Conservation (phyloP, 352 stramenopile genomes). For the Globisporangium middletonii region DNA sequence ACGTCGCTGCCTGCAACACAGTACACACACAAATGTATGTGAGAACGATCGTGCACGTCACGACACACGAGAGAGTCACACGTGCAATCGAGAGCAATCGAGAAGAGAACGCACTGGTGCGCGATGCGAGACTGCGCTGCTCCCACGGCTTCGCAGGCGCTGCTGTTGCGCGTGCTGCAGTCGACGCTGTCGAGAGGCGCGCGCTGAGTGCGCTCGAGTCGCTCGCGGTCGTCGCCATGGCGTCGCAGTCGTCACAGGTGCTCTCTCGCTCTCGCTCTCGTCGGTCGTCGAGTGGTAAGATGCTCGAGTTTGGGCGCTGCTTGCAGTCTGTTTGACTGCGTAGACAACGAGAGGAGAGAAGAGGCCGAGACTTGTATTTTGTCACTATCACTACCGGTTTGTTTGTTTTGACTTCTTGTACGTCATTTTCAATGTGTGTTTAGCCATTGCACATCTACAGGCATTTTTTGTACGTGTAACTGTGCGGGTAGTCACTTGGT, state of each 20-base stretch:
- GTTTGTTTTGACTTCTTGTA: too few species aligned
- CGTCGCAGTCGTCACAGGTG: background rate
- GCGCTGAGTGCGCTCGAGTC: conserved; percentile 13
- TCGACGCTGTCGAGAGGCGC: conserved; percentile 9
- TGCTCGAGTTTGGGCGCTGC: conserved; percentile 1
- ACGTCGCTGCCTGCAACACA: background rate
- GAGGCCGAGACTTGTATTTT: too few species aligned
- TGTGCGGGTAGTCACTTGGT: background rate
- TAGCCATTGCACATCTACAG: too few species aligned
- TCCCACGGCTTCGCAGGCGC: conserved; percentile 51
- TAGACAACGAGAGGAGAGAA: too few species aligned
- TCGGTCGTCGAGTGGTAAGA: conserved; percentile 2
- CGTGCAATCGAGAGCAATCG: background rate
- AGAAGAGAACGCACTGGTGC: conserved; percentile 16
- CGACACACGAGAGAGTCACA: background rate
- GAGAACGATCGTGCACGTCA: background rate
- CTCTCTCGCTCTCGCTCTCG: conserved; percentile 6
- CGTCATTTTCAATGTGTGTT: too few species aligned
- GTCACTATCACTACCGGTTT: too few species aligned
- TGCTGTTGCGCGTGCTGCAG: background rate
- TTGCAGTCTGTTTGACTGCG: background rate
- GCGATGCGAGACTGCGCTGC: conserved; percentile 19
- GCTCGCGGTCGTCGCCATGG: conserved; percentile 26
- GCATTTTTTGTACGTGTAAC: background rate
- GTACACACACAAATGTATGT: background rate